A percentile compares a stretch with the other conserved stretches of the same genome.
Conservation (phyloP, 176 grass and related monocot genomes). For the Puccinellia tenuiflora region DNA sequence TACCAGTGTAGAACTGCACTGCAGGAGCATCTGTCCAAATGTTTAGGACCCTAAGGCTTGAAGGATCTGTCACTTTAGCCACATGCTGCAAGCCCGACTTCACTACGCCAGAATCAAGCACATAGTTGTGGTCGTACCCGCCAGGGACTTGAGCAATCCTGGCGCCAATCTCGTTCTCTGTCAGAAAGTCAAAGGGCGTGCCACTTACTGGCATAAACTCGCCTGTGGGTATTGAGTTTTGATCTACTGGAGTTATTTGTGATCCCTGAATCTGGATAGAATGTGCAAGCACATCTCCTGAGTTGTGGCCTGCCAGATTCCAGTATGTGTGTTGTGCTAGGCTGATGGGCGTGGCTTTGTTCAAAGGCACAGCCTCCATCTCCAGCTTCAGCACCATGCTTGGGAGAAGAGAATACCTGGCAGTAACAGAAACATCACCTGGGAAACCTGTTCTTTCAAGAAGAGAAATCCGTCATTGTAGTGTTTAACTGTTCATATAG, state of each 20-base stretch:
- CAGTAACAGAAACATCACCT: slow-evolving; percentile 64
- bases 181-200: slow-evolving; percentile 71
- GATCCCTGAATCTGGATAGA: slow-evolving; percentile 53
- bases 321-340: slow-evolving; percentile 92
- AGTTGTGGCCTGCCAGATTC: slow-evolving; percentile 82
- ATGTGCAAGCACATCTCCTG: slow-evolving; percentile 60
- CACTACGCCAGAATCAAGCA: slow-evolving; percentile 50
- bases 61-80: slow-evolving; percentile 59
- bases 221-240: slow-evolving; percentile 66
- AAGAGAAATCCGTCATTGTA: slow-evolving; percentile 2
- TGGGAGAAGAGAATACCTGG: slow-evolving; percentile 65
- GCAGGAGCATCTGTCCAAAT: slow-evolving; percentile 80
- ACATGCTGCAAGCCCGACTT: slow-evolving; percentile 53
- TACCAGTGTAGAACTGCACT: slow-evolving; percentile 88
- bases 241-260: slow-evolving; percentile 67
- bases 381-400: slow-evolving; percentile 53
- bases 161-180: slow-evolving; percentile 38
- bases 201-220: slow-evolving; percentile 56
- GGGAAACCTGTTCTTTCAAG: slow-evolving; percentile 58
- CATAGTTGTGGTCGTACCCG: slow-evolving; percentile 53
- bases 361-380: slow-evolving; percentile 69
- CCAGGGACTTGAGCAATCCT: slow-evolving; percentile 47
- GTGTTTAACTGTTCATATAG: neutral
- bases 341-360: slow-evolving; percentile 68
- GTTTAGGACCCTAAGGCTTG: slow-evolving; percentile 51